These are phyloP conservation scores for Fagus crenata DNA, from an alignment of 306 rosid genomes.

Conservation along the genomic window DNA sequence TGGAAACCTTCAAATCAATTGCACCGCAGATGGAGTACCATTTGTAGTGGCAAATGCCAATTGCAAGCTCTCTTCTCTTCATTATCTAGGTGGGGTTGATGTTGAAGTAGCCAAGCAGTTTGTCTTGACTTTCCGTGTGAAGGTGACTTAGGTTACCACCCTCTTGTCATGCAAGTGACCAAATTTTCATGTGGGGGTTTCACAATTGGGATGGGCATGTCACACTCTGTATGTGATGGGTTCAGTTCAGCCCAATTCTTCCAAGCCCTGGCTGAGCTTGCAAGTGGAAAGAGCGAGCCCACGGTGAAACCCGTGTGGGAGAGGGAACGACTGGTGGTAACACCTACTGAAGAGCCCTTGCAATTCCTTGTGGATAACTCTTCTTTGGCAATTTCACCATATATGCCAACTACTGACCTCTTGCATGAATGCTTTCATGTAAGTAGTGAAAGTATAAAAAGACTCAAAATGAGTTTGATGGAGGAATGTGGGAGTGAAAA, in stretches of 20 bases:
- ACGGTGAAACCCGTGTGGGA: slow-evolving; percentile 47
- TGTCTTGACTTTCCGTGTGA: slow-evolving; percentile 32
- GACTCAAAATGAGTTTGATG: slow-evolving; percentile 39
- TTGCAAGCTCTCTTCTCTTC: slow-evolving; percentile 41
- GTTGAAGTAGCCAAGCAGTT: slow-evolving; percentile 29
- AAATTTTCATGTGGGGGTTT: slow-evolving; percentile 48
- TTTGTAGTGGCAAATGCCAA: slow-evolving; percentile 38
- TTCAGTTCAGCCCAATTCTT: slow-evolving; percentile 42
- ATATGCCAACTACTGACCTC: slow-evolving; percentile 38
- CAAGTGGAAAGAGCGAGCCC: slow-evolving; percentile 38
- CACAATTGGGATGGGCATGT: slow-evolving; percentile 45
- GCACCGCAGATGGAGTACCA: slow-evolving; percentile 45
- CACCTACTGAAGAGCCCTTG: slow-evolving; percentile 22
- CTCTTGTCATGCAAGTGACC: slow-evolving; percentile 42
- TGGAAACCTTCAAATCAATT: slow-evolving; percentile 38
- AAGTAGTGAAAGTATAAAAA: slow-evolving; percentile 31
- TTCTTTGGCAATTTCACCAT: slow-evolving; percentile 39
- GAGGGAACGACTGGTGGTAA: slow-evolving; percentile 39
- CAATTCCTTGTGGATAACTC: slow-evolving; percentile 20
- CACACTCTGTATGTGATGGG: slow-evolving; percentile 50
- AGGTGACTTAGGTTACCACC: slow-evolving; percentile 27
- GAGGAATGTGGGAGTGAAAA: neutral
- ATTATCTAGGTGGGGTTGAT: slow-evolving; percentile 42
- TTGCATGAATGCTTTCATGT: slow-evolving; percentile 34
- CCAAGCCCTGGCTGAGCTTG: slow-evolving; percentile 38